Evolutionary conservation across 148 eudicot species (phyloP).

Genomic region (Selenicereus undatus): DNA sequence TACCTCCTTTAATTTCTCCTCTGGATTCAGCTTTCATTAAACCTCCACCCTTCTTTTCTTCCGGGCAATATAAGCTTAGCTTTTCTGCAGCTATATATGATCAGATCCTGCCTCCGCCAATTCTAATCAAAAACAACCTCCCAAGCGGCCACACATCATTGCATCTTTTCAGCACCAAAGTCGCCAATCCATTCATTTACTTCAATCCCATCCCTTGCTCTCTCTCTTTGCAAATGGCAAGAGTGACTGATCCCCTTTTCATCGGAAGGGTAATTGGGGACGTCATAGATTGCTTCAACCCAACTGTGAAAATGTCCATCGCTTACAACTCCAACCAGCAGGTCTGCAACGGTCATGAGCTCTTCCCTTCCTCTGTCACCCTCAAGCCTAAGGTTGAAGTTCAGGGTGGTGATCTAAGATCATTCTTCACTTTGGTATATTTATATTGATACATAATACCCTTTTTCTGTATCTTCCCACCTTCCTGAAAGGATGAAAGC

Average conservation of each 20-base stretch:
- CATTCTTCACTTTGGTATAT: conserved; percentile 45
- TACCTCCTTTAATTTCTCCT: neutral
- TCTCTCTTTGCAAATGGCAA: conserved; percentile 25
- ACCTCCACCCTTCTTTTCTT: conserved; percentile 6
- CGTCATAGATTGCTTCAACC: conserved; percentile 39
- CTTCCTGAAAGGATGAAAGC: neutral
- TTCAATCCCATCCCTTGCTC: no score
- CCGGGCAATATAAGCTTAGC: conserved; percentile 5
- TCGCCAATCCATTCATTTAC: neutral
- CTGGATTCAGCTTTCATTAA: conserved; percentile 13
- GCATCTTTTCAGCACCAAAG: conserved; percentile 8
- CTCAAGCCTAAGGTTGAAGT: conserved; percentile 43
- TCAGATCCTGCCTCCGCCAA: conserved; percentile 22
- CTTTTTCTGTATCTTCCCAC: neutral
- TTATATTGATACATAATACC: no score
- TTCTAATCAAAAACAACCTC: conserved; percentile 21
- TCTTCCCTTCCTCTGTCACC: conserved; percentile 45
- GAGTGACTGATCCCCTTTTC: conserved; percentile 33
- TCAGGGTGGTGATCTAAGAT: conserved; percentile 42
- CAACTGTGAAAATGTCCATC: conserved; percentile 36
- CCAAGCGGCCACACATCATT: neutral
- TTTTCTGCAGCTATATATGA: conserved; percentile 22
- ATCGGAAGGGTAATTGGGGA: conserved; percentile 48
- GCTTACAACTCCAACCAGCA: conserved; percentile 36
- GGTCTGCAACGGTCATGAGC: conserved; percentile 49